Conservation (phyloP, 2,329 filamentous ascomycete genomes). For the Talaromyces sp. region DNA sequence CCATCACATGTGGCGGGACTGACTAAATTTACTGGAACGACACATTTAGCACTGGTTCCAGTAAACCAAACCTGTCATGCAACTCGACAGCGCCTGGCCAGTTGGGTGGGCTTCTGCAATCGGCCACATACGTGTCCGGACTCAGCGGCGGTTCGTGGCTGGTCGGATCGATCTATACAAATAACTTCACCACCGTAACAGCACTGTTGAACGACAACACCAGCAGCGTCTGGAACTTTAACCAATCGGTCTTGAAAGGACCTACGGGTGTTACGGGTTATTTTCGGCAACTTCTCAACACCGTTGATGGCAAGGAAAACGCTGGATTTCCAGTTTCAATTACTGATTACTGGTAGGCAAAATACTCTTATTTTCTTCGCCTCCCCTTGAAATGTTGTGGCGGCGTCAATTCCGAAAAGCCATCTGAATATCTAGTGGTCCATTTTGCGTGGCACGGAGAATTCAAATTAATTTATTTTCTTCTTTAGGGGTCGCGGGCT, state of each 20-base stretch:
- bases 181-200: conserved; percentile 68
- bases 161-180: conserved; percentile 71
- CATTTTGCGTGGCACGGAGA: too few species aligned
- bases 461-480: not conserved
- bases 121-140: conserved; percentile 72
- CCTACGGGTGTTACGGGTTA: conserved; percentile 54
- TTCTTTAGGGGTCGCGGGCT: conserved; percentile 62
- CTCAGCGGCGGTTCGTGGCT: conserved; percentile 81
- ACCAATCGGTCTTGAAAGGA: conserved; percentile 55
- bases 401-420: too few species aligned
- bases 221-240: conserved; percentile 54
- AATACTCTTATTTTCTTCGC: too few species aligned
- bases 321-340: conserved; percentile 65
- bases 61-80: too few species aligned
- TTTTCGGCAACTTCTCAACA: conserved; percentile 52
- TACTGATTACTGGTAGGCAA: conserved; percentile 72
- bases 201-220: conserved; percentile 48
- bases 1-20: too few species aligned
- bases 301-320: conserved; percentile 56
- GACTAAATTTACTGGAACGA: too few species aligned
- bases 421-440: too few species aligned
- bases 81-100: too few species aligned
- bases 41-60: too few species aligned
- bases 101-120: conserved; percentile 74
- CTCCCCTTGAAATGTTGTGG: too few species aligned